These are phyloP conservation scores for Colletotrichum eremochloae DNA, from an alignment of 2,329 filamentous ascomycete species.

Conservation along the genomic window DNA sequence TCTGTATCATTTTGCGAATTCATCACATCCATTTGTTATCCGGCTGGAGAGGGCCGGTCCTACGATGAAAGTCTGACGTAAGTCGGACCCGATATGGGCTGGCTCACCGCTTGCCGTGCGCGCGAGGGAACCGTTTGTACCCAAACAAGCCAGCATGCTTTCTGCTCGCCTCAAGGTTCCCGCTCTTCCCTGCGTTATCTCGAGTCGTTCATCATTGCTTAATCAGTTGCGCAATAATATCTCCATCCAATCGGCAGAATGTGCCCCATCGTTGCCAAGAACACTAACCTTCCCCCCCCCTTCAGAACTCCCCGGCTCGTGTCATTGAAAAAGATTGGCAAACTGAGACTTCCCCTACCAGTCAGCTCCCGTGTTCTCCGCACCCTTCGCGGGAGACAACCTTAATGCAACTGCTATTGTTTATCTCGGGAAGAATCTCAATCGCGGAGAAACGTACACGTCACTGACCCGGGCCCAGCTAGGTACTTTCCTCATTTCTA, in stretches of 20 bases:
- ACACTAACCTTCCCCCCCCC: not conserved
- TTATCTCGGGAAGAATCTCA: not conserved
- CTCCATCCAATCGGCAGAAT: conserved; percentile 38
- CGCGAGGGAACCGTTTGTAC: not conserved
- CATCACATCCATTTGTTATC: not conserved
- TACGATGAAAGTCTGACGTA: not conserved
- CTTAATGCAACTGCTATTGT: conserved; percentile 34
- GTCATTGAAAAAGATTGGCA: conserved; percentile 11
- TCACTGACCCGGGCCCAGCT: not conserved
- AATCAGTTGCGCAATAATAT: conserved; percentile 28
- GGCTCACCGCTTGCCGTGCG: not conserved
- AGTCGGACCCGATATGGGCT: not conserved
- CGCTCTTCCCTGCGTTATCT: not conserved
- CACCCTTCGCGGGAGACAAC: conserved; percentile 15
- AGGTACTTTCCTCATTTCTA: not conserved
- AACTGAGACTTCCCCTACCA: not conserved
- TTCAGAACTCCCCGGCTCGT: conserved; percentile 20
- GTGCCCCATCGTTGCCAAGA: conserved; percentile 9
- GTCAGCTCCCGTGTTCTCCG: not conserved
- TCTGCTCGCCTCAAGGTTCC: not conserved
- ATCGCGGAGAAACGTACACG: not conserved
- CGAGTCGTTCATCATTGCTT: conserved; percentile 30
- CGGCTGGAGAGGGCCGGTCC: not conserved
- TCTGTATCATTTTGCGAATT: not conserved
- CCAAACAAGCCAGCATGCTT: not conserved